Percentiles rank a stretch among this genome's conserved stretches.
These are phyloP conservation scores for Aureobasidium namibiae DNA, from an alignment of 2,329 filamentous ascomycete genomes.

Conservation along the genomic window DNA sequence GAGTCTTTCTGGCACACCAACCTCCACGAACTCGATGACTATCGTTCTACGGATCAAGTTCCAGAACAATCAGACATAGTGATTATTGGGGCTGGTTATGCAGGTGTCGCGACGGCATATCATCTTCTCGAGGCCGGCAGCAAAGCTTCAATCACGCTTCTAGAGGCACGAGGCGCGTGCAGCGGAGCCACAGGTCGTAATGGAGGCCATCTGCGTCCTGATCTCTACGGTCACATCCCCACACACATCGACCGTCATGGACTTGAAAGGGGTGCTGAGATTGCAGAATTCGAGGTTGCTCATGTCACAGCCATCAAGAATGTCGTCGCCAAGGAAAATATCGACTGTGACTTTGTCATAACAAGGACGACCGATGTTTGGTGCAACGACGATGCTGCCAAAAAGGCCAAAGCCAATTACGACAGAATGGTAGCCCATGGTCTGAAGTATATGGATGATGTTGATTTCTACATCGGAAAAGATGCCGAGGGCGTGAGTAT, in stretches of 20 bases:
- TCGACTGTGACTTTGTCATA: constrained; percentile 36
- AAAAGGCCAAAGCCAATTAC: constrained; percentile 25
- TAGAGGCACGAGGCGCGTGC: constrained; percentile 68
- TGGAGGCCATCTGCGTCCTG: constrained; percentile 39
- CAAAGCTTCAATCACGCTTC: constrained; percentile 51
- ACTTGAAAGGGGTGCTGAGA: constrained; percentile 27
- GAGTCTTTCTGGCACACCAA: constrained; percentile 37
- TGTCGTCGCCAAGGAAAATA: constrained; percentile 32
- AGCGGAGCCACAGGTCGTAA: constrained; percentile 67
- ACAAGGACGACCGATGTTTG: constrained; percentile 33
- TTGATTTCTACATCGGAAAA: constrained; percentile 16
- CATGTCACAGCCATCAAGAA: constrained; percentile 34
- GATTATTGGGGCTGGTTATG: constrained; percentile 64
- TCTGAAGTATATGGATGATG: constrained; percentile 22
- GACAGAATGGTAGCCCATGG: constrained; percentile 23
- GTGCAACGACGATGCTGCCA: constrained; percentile 24
- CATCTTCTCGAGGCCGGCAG: constrained; percentile 25
- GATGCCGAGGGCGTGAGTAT: constrained; percentile 14
- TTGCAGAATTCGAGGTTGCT: constrained; percentile 24
- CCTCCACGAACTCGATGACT: constrained; percentile 39
- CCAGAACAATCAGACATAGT: constrained; percentile 56
- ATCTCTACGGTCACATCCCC: constrained; percentile 31
- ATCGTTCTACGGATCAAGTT: constrained; percentile 55
- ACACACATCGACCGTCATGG: constrained; percentile 20
- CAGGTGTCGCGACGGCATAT: constrained; percentile 40